Evolutionary conservation across 2,329 filamentous ascomycete species (phyloP).

Genomic region (Verticillium isaacii): DNA sequence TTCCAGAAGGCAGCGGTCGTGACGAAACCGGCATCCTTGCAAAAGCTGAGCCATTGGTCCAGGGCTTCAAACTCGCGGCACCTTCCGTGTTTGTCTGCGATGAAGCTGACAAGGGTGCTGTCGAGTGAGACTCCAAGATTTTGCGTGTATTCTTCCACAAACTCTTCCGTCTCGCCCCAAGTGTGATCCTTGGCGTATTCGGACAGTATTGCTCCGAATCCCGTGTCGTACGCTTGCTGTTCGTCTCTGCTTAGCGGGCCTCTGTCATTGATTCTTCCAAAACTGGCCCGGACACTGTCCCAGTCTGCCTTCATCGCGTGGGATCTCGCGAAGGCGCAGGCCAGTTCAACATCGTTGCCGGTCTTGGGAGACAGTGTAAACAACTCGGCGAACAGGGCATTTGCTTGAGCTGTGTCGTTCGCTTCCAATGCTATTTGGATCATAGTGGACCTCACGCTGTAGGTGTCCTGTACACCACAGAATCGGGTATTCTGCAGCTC

Average conservation of each 20-base stretch:
- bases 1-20: conserved; percentile 32
- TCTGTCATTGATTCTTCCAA: conserved; percentile 22
- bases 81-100: conserved; percentile 37
- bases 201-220: conserved; percentile 33
- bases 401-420: conserved; percentile 1
- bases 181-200: conserved; percentile 32
- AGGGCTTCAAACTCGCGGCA: conserved; percentile 32
- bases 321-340: conserved; percentile 27
- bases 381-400: conserved; percentile 1
- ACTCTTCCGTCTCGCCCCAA: conserved; percentile 32
- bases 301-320: conserved; percentile 35
- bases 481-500: conserved; percentile 4
- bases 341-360: conserved; percentile 13
- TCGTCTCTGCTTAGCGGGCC: conserved; percentile 1
- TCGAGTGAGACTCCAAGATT: conserved; percentile 29
- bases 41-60: conserved; percentile 34
- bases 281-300: conserved; percentile 28
- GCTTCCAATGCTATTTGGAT: conserved; percentile 9
- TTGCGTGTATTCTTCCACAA: conserved; percentile 29
- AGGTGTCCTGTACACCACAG: conserved; percentile 5
- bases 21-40: conserved; percentile 26
- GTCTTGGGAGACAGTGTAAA: background rate
- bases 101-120: conserved; percentile 31
- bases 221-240: conserved; percentile 19
- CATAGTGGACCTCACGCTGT: conserved; percentile 5